Evolutionary conservation across 163 green algal species (phyloP).

Genomic region (Volvox carteri): DNA sequence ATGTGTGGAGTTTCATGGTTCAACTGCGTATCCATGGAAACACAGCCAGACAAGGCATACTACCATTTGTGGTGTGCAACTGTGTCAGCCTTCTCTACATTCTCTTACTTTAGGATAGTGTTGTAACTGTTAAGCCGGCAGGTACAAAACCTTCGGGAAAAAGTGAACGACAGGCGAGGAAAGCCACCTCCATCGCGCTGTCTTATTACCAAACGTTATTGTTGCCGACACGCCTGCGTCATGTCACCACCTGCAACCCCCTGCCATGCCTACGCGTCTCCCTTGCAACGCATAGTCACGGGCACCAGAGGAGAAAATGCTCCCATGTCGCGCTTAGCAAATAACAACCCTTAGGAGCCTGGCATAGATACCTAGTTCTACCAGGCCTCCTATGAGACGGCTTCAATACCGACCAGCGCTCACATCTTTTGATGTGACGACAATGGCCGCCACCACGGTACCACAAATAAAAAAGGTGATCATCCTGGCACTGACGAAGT

Average conservation of each 20-base stretch:
- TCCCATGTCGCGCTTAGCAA: not conserved
- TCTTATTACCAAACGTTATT: not conserved
- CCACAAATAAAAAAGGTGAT: no score
- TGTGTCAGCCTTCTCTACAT: not conserved
- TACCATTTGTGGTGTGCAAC: not conserved
- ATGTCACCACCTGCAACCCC: not conserved
- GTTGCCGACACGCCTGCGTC: not conserved
- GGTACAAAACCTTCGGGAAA: not conserved
- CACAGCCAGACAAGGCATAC: not conserved
- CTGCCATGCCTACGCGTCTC: not conserved
- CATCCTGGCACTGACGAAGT: no score
- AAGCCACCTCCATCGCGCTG: not conserved
- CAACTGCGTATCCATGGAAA: not conserved
- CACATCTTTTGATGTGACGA: no score
- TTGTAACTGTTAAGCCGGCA: not conserved
- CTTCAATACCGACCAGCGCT: no score
- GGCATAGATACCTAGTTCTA: not conserved
- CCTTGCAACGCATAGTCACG: not conserved
- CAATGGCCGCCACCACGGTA: no score
- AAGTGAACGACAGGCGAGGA: not conserved
- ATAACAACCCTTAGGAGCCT: not conserved
- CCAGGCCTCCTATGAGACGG: no score
- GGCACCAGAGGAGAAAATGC: not conserved
- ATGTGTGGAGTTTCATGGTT: not conserved
- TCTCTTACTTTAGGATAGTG: not conserved